Evolutionary conservation across 257 asterid genomes (phyloP).

Genomic region (Parsonsia alboflavescens): DNA sequence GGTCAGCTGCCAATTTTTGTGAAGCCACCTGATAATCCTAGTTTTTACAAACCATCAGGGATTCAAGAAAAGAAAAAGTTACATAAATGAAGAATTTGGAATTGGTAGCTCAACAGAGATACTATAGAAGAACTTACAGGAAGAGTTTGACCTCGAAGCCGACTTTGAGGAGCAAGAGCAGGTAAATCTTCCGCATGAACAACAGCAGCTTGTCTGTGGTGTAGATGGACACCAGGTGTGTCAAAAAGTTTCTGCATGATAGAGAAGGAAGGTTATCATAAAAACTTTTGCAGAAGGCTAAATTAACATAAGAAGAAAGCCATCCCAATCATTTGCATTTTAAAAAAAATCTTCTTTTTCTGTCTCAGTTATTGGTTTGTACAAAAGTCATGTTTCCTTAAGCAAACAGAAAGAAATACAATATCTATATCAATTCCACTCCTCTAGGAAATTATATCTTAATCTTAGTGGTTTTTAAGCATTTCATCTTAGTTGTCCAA

Average conservation of each 20-base stretch:
- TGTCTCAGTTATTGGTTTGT: neutral
- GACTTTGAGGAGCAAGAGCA: conserved; percentile 92
- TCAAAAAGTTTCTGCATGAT: conserved; percentile 69
- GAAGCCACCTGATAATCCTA: conserved; percentile 38
- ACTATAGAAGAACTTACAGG: conserved; percentile 55
- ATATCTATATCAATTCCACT: neutral
- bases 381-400: neutral
- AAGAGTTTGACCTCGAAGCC: conserved; percentile 78
- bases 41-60: conserved; percentile 16
- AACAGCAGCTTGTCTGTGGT: conserved; percentile 98
- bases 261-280: neutral
- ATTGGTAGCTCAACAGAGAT: conserved; percentile 17
- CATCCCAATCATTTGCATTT: neutral
- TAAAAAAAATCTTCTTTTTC: neutral
- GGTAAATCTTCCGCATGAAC: conserved; percentile 89
- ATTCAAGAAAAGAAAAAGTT: conserved; percentile 13
- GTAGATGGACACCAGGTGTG: conserved; percentile 99
- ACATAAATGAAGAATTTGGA: neutral
- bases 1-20: conserved; percentile 35
- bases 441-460: neutral
- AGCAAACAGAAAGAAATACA: neutral
- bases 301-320: neutral
- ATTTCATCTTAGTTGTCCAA: neutral
- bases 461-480: neutral
- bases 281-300: neutral